Percentiles rank a stretch among this genome's conserved stretches.
phyloP scores from a whole-genome alignment of 495 filamentous ascomycete species.

The Pseudevernia furfuracea region DNA sequence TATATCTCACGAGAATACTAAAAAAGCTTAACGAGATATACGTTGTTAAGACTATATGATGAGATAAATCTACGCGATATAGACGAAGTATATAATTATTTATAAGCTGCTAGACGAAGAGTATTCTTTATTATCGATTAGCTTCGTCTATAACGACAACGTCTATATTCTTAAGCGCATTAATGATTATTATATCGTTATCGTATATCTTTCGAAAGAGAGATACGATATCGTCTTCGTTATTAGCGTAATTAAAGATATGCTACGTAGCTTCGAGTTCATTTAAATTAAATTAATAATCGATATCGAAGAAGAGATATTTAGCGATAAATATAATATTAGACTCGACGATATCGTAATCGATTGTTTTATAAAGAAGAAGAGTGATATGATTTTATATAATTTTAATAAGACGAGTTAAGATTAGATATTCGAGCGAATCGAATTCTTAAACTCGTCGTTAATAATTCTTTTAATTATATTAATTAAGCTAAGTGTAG shows the following conservation, averaged over 20 bases:
- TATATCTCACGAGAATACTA: too few species aligned
- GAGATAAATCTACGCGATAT: too few species aligned
- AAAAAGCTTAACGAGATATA: too few species aligned
- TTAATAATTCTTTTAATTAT: conserved; percentile 29
- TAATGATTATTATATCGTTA: conserved; percentile 35
- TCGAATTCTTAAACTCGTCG: conserved; percentile 26
- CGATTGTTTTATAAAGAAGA: conserved; percentile 27
- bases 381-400: conserved; percentile 1
- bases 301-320: conserved; percentile 39
- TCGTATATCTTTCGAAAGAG: conserved; percentile 35
- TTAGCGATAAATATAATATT: conserved; percentile 28
- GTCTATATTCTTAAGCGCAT: conserved; percentile 34
- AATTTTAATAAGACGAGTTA: conserved; percentile 1
- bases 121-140: too few species aligned
- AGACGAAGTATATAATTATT: too few species aligned
- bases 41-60: too few species aligned
- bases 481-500: conserved; percentile 24
- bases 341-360: conserved; percentile 31
- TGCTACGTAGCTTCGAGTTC: conserved; percentile 36
- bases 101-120: too few species aligned
- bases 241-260: conserved; percentile 31
- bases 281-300: conserved; percentile 41
- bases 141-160: conserved; percentile 30
- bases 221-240: conserved; percentile 36
- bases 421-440: conserved; percentile 13